Conservation (phyloP, 2,329 filamentous ascomycete species). For the Neonectria hederae region DNA sequence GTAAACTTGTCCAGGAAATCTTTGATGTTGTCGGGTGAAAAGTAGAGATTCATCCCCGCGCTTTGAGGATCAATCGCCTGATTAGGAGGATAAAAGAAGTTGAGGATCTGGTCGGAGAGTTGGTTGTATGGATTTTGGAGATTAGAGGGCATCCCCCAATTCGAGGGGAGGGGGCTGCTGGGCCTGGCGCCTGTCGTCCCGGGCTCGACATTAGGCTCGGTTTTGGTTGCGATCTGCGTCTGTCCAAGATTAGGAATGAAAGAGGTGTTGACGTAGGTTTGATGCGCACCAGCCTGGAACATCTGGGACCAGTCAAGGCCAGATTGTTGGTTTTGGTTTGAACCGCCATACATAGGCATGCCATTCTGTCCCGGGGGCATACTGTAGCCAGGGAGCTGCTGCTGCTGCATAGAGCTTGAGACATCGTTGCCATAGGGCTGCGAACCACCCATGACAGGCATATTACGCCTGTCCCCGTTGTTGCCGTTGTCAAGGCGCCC, state of each 20-base stretch:
- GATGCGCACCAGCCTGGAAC: constrained; percentile 78
- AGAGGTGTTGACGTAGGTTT: constrained; percentile 69
- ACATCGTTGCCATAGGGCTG: constrained; percentile 68
- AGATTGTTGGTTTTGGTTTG: constrained; percentile 69
- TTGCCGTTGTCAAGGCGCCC: constrained; percentile 65
- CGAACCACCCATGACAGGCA: constrained; percentile 62
- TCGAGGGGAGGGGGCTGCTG: constrained; percentile 57
- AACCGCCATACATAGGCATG: constrained; percentile 70
- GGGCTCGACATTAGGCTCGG: constrained; percentile 67
- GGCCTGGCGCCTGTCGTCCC: constrained; percentile 58
- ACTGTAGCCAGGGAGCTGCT: constrained; percentile 71
- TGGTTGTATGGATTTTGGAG: constrained; percentile 62
- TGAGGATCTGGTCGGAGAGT: constrained; percentile 64
- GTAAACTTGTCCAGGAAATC: constrained; percentile 76
- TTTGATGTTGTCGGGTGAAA: constrained; percentile 74
- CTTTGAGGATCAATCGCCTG: constrained; percentile 60
- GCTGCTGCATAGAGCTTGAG: constrained; percentile 70
- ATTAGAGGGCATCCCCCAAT: constrained; percentile 58
- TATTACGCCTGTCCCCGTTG: constrained; percentile 66
- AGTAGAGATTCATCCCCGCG: constrained; percentile 67
- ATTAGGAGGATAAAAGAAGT: constrained; percentile 63
- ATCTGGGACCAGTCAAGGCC: constrained; percentile 80
- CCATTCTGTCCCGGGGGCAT: constrained; percentile 71
- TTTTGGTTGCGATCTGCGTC: constrained; percentile 75
- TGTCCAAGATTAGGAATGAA: constrained; percentile 73